Conservation (phyloP, 2,329 filamentous ascomycete genomes). For the Phaeophleospora eucalypticola region DNA sequence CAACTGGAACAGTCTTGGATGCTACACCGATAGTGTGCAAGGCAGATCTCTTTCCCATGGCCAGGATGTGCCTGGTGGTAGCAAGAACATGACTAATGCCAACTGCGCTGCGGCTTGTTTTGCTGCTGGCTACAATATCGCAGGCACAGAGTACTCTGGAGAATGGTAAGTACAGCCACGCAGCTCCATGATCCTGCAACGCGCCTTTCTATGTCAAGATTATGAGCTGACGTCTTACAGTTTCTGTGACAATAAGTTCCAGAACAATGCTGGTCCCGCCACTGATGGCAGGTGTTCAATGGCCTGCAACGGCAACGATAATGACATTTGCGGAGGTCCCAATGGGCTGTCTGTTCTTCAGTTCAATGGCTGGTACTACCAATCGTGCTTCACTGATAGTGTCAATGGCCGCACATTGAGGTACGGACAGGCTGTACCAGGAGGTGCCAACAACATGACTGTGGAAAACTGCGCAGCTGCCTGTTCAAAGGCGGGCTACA, state of each 20-base stretch:
- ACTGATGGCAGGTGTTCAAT: slow-evolving; percentile 26
- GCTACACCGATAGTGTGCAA: slow-evolving; percentile 23
- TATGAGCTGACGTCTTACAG: slow-evolving; percentile 6
- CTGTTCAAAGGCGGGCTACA: slow-evolving; percentile 30
- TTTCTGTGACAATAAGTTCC: slow-evolving; percentile 22
- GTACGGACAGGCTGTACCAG: slow-evolving; percentile 20
- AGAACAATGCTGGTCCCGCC: slow-evolving; percentile 18
- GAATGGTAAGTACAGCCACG: slow-evolving; percentile 6
- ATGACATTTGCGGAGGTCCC: slow-evolving; percentile 26
- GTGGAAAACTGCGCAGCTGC: slow-evolving; percentile 26
- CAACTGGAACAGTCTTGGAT: slow-evolving; percentile 25
- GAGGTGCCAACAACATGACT: slow-evolving; percentile 16
- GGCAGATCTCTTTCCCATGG: slow-evolving; percentile 18
- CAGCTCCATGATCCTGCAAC: neutral
- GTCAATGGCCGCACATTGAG: slow-evolving; percentile 17
- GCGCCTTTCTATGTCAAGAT: too few species aligned
- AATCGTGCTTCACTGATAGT: slow-evolving; percentile 25
- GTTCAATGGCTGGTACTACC: slow-evolving; percentile 25
- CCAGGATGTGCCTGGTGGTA: slow-evolving; percentile 13
- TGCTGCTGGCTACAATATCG: slow-evolving; percentile 17
- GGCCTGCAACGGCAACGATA: slow-evolving; percentile 26
- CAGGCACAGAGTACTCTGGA: slow-evolving; percentile 23
- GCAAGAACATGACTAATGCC: slow-evolving; percentile 20
- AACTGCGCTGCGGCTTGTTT: slow-evolving; percentile 20
- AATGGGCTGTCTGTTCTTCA: slow-evolving; percentile 23